phyloP scores from a whole-genome alignment of 768 basidiomycete genomes.

The Mycena leptocephala region DNA sequence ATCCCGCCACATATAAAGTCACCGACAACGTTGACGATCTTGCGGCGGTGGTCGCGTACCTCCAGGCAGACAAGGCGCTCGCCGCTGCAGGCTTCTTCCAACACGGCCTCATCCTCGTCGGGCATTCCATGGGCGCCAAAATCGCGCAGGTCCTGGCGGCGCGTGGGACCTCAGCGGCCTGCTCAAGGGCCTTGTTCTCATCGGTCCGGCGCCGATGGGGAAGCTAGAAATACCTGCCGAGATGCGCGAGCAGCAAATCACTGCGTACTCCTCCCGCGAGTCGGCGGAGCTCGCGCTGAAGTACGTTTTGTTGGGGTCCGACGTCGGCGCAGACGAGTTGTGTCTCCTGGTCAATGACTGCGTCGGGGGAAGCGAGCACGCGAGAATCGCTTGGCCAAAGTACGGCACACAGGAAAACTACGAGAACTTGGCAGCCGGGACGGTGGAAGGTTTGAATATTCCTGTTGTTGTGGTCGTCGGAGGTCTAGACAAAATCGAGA shows the following conservation, averaged over 20 bases:
- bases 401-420: conserved; percentile 22
- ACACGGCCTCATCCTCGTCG: conserved; percentile 19
- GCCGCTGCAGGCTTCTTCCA: conserved; percentile 10
- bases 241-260: conserved; percentile 6
- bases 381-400: conserved; percentile 14
- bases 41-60: conserved; percentile 11
- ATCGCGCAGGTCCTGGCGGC: conserved; percentile 28
- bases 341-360: conserved; percentile 13
- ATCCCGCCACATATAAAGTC: conserved; percentile 8
- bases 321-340: conserved; percentile 13
- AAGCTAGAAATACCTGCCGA: conserved; percentile 13
- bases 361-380: conserved; percentile 2
- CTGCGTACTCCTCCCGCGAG: conserved; percentile 13
- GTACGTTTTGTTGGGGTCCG: conserved; percentile 14
- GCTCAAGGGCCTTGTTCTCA: conserved; percentile 19
- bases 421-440: neutral
- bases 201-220: conserved; percentile 24
- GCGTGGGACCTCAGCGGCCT: conserved; percentile 16
- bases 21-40: conserved; percentile 25
- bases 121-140: conserved; percentile 33
- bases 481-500: conserved; percentile 13
- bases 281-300: conserved; percentile 10
- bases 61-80: neutral
- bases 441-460: neutral
- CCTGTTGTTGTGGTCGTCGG: conserved; percentile 27